Evolutionary conservation across 2,329 filamentous ascomycete genomes (phyloP).

Genomic region (Aureobasidium sp.): DNA sequence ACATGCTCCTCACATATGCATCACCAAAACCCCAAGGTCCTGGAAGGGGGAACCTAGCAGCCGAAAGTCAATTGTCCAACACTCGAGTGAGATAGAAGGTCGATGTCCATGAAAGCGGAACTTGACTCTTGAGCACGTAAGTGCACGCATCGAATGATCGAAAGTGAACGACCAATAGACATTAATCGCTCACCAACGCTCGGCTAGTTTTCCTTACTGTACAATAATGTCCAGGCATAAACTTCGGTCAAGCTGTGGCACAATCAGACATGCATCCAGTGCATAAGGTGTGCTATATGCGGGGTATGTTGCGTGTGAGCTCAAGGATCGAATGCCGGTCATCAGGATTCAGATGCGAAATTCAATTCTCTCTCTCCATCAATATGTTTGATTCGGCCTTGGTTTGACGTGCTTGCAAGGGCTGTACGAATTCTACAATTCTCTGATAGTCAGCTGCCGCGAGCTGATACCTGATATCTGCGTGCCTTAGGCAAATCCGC

Average conservation of each 20-base stretch:
- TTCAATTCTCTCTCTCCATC: too few relatives aligned
- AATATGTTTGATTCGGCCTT: not conserved
- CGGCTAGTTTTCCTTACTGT: not conserved
- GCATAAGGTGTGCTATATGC: not conserved
- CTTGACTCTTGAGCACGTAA: not conserved
- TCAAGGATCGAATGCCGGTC: not conserved
- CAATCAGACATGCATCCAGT: not conserved
- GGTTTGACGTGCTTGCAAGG: not conserved
- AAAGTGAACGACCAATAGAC: not conserved
- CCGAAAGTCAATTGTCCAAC: slow-evolving; percentile 1
- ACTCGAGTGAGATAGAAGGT: not conserved
- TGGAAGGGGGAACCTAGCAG: not conserved
- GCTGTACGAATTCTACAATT: not conserved
- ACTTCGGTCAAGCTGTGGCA: not conserved
- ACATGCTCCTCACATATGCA: not conserved
- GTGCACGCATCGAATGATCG: not conserved
- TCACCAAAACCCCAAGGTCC: not conserved
- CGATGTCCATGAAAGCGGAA: not conserved
- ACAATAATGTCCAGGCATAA: not conserved
- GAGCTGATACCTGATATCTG: not conserved
- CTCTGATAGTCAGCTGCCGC: not conserved
- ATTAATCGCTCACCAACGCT: not conserved
- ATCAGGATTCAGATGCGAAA: not conserved
- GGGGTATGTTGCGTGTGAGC: not conserved
- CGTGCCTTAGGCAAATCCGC: not conserved